Conservation (phyloP, 352 stramenopile genomes). For the Blastocystis sp. region DNA sequence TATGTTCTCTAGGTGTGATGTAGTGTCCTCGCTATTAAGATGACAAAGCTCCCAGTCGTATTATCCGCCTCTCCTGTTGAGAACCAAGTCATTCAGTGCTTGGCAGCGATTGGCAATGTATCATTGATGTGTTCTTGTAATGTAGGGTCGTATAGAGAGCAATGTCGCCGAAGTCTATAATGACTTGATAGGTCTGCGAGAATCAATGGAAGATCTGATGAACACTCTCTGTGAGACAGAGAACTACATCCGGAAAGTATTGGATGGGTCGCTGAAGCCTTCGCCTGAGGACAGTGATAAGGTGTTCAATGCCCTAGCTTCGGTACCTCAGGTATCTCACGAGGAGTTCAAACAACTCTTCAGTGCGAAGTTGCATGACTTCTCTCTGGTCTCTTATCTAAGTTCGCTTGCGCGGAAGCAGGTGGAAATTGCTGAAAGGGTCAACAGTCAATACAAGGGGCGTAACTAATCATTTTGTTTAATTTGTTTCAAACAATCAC, state of each 20-base stretch:
- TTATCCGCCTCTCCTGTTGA: not conserved
- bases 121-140: not conserved
- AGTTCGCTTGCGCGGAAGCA: not conserved
- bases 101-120: not conserved
- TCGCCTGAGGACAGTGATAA: not conserved
- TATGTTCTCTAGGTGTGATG: not conserved
- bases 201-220: constrained; percentile 11
- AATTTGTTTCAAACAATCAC: not conserved
- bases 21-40: constrained; percentile 22
- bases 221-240: not conserved
- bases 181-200: not conserved
- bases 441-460: not conserved
- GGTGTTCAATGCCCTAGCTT: constrained; percentile 37
- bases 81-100: not conserved
- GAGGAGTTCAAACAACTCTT: constrained; percentile 46
- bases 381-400: constrained; percentile 38
- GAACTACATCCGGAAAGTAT: not conserved
- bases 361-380: constrained; percentile 14
- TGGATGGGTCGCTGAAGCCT: not conserved
- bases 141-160: not conserved
- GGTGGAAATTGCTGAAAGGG: constrained; percentile 29
- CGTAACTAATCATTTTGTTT: constrained; percentile 17
- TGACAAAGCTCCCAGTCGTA: constrained; percentile 3
- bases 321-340: not conserved
- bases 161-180: constrained; percentile 1